Conservation (phyloP, 345 rosid genomes). For the Limnanthes douglasii region DNA sequence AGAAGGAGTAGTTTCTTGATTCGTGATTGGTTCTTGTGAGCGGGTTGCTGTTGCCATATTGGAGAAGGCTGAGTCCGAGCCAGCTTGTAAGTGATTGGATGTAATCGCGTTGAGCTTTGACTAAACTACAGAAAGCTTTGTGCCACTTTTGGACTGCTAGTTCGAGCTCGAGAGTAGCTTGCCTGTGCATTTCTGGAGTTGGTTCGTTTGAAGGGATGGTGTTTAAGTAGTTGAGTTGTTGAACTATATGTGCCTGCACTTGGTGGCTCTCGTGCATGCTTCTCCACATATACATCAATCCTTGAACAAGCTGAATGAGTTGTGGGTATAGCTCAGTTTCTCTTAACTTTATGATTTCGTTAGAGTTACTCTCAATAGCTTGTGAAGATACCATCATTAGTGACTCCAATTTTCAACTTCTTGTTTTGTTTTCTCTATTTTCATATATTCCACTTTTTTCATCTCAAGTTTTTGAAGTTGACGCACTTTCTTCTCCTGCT, state of each 20-base stretch:
- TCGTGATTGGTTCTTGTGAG: conserved; percentile 36
- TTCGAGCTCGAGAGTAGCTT: conserved; percentile 79
- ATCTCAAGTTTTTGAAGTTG: conserved; percentile 70
- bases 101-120: conserved; percentile 75
- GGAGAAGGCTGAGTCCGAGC: conserved; percentile 88
- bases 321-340: conserved; percentile 82
- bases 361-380: conserved; percentile 65
- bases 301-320: conserved; percentile 74
- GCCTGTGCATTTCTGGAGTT: conserved; percentile 85
- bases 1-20: conserved; percentile 65
- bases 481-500: conserved; percentile 72
- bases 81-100: conserved; percentile 80
- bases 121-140: conserved; percentile 64
- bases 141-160: conserved; percentile 90
- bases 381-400: conserved; percentile 71
- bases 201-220: conserved; percentile 75
- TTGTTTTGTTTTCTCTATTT: conserved; percentile 67
- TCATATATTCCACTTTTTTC: conserved; percentile 71
- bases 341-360: conserved; percentile 72
- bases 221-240: conserved; percentile 86
- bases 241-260: conserved; percentile 91
- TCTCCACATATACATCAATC: conserved; percentile 99
- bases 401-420: conserved; percentile 77
- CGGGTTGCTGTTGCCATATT: conserved; percentile 58
- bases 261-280: conserved; percentile 98